A percentile compares a stretch with the other conserved stretches of the same genome.
Evolutionary conservation across 805 yeast species (phyloP).

Genomic region (Kregervanrija delftensis): DNA sequence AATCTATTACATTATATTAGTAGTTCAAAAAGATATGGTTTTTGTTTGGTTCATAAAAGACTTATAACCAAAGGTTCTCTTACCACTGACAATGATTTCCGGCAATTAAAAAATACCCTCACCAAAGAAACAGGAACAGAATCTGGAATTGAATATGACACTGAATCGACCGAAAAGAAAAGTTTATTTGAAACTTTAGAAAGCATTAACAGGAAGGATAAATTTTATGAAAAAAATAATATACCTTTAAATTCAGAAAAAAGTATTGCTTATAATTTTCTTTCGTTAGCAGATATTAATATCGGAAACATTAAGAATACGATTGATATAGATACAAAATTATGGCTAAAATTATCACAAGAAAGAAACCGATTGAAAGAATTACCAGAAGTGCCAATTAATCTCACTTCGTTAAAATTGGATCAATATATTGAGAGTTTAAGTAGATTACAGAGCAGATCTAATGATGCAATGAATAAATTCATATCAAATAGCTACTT

Average conservation of each 20-base stretch:
- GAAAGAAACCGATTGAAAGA: not conserved
- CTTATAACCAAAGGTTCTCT: too few relatives aligned
- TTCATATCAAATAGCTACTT: constrained; percentile 8
- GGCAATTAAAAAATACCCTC: too few relatives aligned
- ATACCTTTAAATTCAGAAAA: constrained; percentile 9
- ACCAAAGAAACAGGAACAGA: too few relatives aligned
- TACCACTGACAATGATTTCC: too few relatives aligned
- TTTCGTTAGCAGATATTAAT: constrained; percentile 2
- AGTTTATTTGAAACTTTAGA: not conserved
- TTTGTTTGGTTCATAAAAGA: too few relatives aligned
- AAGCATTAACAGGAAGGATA: not conserved
- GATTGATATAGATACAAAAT: constrained; percentile 1
- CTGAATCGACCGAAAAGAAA: too few relatives aligned
- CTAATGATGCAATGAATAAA: constrained; percentile 1
- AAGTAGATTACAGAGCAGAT: not conserved
- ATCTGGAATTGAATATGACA: too few relatives aligned
- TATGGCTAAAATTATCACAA: not conserved
- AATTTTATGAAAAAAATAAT: constrained; percentile 6
- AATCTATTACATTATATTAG: too few relatives aligned
- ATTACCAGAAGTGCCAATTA: constrained; percentile 1
- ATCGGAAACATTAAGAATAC: not conserved
- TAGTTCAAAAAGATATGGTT: too few relatives aligned
- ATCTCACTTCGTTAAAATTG: constrained; percentile 5
- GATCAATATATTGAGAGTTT: constrained; percentile 7
- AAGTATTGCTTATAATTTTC: constrained; percentile 10